Evolutionary conservation across 2,329 filamentous ascomycete genomes (phyloP), one percentile per base, ranked within the genome.

Genomic region (Colletotrichum caudatum): DNA sequence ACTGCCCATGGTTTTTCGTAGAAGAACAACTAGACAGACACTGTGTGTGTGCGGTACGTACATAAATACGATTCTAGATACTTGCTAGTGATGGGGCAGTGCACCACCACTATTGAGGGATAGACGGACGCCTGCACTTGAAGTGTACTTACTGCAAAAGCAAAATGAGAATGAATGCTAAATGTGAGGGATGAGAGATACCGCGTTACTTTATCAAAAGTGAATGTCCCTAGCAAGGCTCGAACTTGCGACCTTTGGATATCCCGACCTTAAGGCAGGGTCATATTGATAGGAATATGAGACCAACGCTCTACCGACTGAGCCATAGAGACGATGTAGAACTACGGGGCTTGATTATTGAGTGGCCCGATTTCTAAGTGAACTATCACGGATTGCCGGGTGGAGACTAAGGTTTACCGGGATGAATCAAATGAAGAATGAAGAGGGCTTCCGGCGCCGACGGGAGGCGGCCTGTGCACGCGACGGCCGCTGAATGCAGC

Each of bases 221-320:
- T 1, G 1, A n/a, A 14, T 69, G 67, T 69, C 67, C 67, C 62
- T 64, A 41, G 67, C 63, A 64, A 70, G 67, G 67, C 67, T 70
- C 67, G 67, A 70, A 70, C 67, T 70, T 64, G 63, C 67, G 67
- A 70, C 64, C 68, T 70, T 70, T 69, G 66, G 67, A 70, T 66
- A 3, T 70, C 67, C n/a, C 62, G 48, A 35, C 8, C 46, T 66
- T 0, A 0, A 18, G 51, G n/a, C 29, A 35, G 67, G 41, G 67
- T 70, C 67, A 70, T 66, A 70, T 12, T 6, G 16, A 54, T 51
- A 4, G 1, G 7, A 2, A 57, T 70, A 66, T 70, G 67, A 70
- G 62, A 70, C 62, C 67, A 70, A 69, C 66, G 66, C 66, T 69
- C 66, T 69, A 51, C 66, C 66, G 44, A 65, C 66, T 69, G 66